Percentiles rank a stretch among this genome's conserved stretches.
phyloP scores from a whole-genome alignment of 495 filamentous ascomycete species.

The Letharia lupina region DNA sequence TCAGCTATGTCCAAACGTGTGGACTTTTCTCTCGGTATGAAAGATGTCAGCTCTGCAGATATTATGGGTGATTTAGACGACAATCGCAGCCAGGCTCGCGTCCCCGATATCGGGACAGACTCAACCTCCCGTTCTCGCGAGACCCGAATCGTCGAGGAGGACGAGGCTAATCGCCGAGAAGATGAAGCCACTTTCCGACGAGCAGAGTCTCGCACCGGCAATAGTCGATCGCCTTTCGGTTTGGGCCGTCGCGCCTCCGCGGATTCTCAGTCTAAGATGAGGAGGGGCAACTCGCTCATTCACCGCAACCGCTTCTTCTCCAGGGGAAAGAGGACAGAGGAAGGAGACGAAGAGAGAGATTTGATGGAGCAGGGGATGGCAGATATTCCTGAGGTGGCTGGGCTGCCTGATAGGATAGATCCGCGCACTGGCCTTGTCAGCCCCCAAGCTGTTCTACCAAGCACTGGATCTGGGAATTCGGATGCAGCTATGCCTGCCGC shows the following conservation, averaged over 20 bases:
- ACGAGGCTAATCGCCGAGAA: conserved; percentile 27
- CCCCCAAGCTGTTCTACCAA: conserved; percentile 27
- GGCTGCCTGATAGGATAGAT: conserved; percentile 23
- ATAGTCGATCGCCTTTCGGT: conserved; percentile 15
- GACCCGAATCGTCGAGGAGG: conserved; percentile 40
- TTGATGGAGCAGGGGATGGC: conserved; percentile 34
- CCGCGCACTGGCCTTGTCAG: conserved; percentile 31
- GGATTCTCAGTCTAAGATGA: conserved; percentile 13
- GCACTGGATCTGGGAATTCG: conserved; percentile 19
- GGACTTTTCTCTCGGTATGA: conserved; percentile 69
- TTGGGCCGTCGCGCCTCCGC: conserved; percentile 18
- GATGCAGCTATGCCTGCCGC: conserved; percentile 3
- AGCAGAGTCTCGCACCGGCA: conserved; percentile 22
- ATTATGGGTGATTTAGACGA: conserved; percentile 63
- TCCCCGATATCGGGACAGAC: conserved; percentile 34
- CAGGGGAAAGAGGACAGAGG: conserved; percentile 18
- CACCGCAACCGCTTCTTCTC: conserved; percentile 36
- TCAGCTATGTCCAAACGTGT: conserved; percentile 53
- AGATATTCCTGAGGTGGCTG: conserved; percentile 30
- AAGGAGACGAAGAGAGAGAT: conserved; percentile 27
- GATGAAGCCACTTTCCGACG: conserved; percentile 12
- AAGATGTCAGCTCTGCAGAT: conserved; percentile 49
- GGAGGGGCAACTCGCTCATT: conserved; percentile 14
- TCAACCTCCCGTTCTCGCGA: conserved; percentile 34
- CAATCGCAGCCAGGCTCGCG: conserved; percentile 33